Evolutionary conservation across 176 grass and related monocot genomes (phyloP).

Genomic region (Puya raimondii): DNA sequence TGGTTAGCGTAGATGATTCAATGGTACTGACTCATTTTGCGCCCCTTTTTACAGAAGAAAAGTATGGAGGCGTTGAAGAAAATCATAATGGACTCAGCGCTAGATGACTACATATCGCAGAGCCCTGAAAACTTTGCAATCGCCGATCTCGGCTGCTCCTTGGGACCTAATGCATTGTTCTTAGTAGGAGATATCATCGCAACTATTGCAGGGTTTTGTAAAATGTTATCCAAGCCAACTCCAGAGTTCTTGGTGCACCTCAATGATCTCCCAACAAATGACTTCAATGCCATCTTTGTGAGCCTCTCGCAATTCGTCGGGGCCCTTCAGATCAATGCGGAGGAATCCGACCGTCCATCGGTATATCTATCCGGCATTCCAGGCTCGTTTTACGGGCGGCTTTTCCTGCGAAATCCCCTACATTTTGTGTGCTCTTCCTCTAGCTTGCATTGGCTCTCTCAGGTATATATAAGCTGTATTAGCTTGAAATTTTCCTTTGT

Average conservation of each 20-base stretch:
- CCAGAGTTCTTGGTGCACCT: slow-evolving; percentile 94
- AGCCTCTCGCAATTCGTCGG: slow-evolving; percentile 53
- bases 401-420: slow-evolving; percentile 56
- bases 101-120: slow-evolving; percentile 52
- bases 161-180: slow-evolving; percentile 70
- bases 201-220: slow-evolving; percentile 38
- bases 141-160: slow-evolving; percentile 86
- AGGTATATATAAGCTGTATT: slow-evolving; percentile 29
- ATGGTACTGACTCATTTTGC: no score
- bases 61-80: slow-evolving; percentile 60
- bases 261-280: slow-evolving; percentile 93
- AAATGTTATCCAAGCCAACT: slow-evolving; percentile 30
- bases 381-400: slow-evolving; percentile 78
- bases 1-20: no score
- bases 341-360: slow-evolving; percentile 48
- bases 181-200: slow-evolving; percentile 61
- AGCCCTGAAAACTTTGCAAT: slow-evolving; percentile 64
- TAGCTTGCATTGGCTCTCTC: slow-evolving; percentile 95
- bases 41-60: slow-evolving; percentile 46
- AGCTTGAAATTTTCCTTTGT: neutral
- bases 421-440: slow-evolving; percentile 86
- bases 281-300: slow-evolving; percentile 91
- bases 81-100: slow-evolving; percentile 53
- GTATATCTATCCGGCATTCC: slow-evolving; percentile 78
- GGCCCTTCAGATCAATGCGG: slow-evolving; percentile 34